A percentile compares a stretch with the other conserved stretches of the same genome.
Evolutionary conservation across 78 protist species (phyloP).

Genomic region (Anaeramoeba ignava): DNA sequence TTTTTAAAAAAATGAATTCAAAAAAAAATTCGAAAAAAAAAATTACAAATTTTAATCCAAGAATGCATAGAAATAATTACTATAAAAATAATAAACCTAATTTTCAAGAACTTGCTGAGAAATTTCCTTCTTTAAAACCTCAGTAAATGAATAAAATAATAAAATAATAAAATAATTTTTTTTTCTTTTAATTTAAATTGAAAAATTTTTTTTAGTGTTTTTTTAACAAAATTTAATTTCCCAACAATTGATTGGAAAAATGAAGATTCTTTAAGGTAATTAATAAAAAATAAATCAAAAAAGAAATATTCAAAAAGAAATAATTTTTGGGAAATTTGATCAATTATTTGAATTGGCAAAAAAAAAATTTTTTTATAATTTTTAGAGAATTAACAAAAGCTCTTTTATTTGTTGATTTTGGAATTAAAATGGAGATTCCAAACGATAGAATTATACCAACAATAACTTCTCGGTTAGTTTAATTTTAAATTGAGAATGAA

Average conservation of each 20-base stretch:
- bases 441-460: background rate
- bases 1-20: no score
- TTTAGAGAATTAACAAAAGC: conserved; percentile 3
- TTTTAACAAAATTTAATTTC: background rate
- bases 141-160: no score
- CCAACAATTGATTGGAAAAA: background rate
- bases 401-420: background rate
- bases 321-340: background rate
- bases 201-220: no score
- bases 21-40: no score
- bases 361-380: background rate
- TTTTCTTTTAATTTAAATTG: no score
- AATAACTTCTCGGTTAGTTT: background rate
- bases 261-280: background rate
- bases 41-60: background rate
- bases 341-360: background rate
- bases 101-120: background rate
- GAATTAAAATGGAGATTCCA: background rate
- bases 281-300: background rate
- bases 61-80: background rate
- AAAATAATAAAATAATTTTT: no score
- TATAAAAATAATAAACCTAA: background rate
- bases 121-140: background rate
- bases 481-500: no score
- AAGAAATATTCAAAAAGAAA: background rate